Evolutionary conservation across 768 basidiomycete species (phyloP), one percentile per base, ranked within the genome.

Genomic region (Naganishia randhawae): DNA sequence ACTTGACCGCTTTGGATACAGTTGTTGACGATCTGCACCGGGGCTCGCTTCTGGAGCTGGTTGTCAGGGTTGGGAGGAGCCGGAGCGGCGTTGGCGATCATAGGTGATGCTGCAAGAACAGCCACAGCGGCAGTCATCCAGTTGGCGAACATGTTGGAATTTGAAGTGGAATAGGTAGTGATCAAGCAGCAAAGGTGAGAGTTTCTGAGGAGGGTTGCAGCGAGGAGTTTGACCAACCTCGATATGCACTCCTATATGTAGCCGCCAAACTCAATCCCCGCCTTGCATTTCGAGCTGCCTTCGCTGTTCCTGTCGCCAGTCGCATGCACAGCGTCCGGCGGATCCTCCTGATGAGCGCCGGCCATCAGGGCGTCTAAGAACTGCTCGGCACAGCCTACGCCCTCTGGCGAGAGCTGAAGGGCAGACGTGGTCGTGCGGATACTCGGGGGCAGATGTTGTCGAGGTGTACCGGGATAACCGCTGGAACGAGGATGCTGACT

Each of bases 21-120:
- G 29, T 52, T 52, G 37, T 39, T 35, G 25, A 61, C 57, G 57
- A 61, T 42, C 39, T 35, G 33, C 17, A 37, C 19, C 17, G 33
- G n/a, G 7, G 57, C 57, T 39, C 57, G 57, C 17, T 61, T 61
- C 2, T 35, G 1, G 22, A 61, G 37, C 37, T 41, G n/a, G 17
- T 35, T 41, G 22, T 39, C 37, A 5, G 37, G 22, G 37, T 35
- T 17, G 29, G 16, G 39, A 9, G 57, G 57, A 13, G 57, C 39
- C 17, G 57, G 57, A 14, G 37, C 35, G 22, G 57, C 57, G 19
- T n/a, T 41, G 57, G 39, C 41, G 39, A 61, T n/a, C 31, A 37
- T 14, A 33, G 37, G 57, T 11, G 57, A 61, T 11, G 33, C 54
- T 32, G 33, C 31, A 25, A 61, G 57, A 10, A 39, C 39, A 39